Evolutionary conservation across 306 rosid genomes (phyloP).

Genomic region (Sindora glabra): DNA sequence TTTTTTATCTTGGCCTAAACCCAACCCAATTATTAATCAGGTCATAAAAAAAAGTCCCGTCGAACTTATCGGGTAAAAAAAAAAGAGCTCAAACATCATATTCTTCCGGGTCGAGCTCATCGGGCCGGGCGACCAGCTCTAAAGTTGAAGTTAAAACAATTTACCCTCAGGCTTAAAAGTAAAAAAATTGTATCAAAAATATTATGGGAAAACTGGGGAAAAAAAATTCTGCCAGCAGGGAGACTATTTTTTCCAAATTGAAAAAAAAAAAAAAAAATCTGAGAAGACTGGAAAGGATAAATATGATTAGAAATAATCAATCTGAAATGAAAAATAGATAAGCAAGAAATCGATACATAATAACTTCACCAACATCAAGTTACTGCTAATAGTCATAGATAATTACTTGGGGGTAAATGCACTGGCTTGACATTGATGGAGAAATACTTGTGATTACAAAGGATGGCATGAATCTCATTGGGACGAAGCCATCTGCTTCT

Average conservation of each 20-base stretch:
- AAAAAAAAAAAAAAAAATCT: background rate
- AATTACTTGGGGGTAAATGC: slow-evolving; percentile 75
- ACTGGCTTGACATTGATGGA: slow-evolving; percentile 73
- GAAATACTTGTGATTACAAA: slow-evolving; percentile 72
- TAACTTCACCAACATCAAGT: slow-evolving; percentile 5
- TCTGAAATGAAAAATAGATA: background rate
- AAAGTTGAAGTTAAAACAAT: too few relatives aligned
- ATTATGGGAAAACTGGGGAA: background rate
- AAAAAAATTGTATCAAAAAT: background rate
- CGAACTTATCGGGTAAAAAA: too few relatives aligned
- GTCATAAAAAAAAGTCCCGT: too few relatives aligned
- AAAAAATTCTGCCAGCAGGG: background rate
- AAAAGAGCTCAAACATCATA: too few relatives aligned
- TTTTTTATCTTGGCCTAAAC: too few relatives aligned
- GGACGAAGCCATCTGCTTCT: slow-evolving; percentile 90
- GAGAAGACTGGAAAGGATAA: too few relatives aligned
- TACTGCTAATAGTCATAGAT: slow-evolving; percentile 16
- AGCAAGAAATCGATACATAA: slow-evolving; percentile 8
- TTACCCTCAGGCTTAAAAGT: too few relatives aligned
- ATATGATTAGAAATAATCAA: background rate
- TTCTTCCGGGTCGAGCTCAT: too few relatives aligned
- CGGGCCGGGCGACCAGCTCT: too few relatives aligned
- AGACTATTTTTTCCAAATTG: background rate
- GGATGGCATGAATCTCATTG: slow-evolving; percentile 89
- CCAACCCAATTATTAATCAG: too few relatives aligned